A percentile compares a stretch with the other conserved stretches of the same genome.
Evolutionary conservation across 1,284 basidiomycete genomes (phyloP).

Genomic region (Meira miltonrushii): DNA sequence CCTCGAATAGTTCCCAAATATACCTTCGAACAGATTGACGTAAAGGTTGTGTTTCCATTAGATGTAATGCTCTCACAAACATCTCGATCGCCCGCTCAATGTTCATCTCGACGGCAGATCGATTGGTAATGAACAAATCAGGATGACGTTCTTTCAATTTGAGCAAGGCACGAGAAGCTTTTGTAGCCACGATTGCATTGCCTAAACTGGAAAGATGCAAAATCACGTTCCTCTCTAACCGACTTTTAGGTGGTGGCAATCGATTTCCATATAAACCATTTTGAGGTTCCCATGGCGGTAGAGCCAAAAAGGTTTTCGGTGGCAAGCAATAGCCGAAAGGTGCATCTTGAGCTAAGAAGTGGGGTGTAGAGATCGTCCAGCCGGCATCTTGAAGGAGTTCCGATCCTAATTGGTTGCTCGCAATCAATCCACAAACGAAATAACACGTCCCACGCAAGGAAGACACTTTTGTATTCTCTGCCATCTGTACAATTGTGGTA

Average conservation of each 20-base stretch:
- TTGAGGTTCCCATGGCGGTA: slow-evolving; percentile 66
- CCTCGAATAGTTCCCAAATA: slow-evolving; percentile 84
- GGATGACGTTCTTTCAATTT: slow-evolving; percentile 57
- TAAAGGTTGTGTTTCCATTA: slow-evolving; percentile 63
- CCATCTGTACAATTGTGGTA: slow-evolving; percentile 80
- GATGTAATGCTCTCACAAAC: slow-evolving; percentile 33
- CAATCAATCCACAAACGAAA: slow-evolving; percentile 81
- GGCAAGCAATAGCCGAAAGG: not conserved
- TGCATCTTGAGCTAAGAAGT: not conserved
- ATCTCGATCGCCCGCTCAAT: slow-evolving; percentile 16
- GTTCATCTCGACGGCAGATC: not conserved
- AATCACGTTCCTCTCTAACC: slow-evolving; percentile 72
- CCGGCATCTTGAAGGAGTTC: slow-evolving; percentile 81
- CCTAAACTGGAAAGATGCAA: slow-evolving; percentile 86
- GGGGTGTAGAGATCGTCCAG: slow-evolving; percentile 63
- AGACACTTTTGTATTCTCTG: slow-evolving; percentile 78
- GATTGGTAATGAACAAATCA: slow-evolving; percentile 23
- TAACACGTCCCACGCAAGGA: slow-evolving; percentile 95
- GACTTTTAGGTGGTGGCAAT: not conserved
- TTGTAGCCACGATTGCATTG: slow-evolving; percentile 81
- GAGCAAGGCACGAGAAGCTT: slow-evolving; percentile 34
- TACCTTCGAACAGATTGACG: slow-evolving; percentile 74
- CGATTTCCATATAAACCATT: not conserved
- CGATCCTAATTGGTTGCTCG: slow-evolving; percentile 67
- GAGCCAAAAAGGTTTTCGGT: slow-evolving; percentile 60